phyloP scores from a whole-genome alignment of 2,329 filamentous ascomycete genomes.

The Aspergillus glaucus region DNA sequence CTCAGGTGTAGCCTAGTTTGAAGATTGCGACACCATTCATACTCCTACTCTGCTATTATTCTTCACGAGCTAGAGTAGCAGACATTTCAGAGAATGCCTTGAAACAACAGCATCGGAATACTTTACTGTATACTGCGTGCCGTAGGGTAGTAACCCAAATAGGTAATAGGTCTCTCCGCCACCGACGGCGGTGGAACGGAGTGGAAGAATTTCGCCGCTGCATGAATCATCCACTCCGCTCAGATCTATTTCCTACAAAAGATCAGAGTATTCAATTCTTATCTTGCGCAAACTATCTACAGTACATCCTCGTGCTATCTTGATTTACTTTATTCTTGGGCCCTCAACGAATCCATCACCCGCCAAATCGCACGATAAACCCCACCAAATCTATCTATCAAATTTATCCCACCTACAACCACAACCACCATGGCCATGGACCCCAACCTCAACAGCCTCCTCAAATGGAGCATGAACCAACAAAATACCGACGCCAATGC shows the following conservation, averaged over 20 bases:
- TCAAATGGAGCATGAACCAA: slow-evolving; percentile 71
- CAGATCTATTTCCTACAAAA: neutral
- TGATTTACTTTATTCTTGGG: too few relatives aligned
- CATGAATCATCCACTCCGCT: slow-evolving; percentile 19
- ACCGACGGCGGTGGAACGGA: slow-evolving; percentile 9
- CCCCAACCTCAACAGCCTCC: slow-evolving; percentile 65
- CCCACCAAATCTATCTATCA: too few relatives aligned
- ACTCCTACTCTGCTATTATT: too few relatives aligned
- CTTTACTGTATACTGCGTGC: too few relatives aligned
- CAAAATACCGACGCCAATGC: slow-evolving; percentile 37
- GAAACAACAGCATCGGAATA: too few relatives aligned
- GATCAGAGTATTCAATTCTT: neutral
- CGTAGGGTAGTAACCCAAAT: neutral
- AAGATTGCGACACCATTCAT: too few relatives aligned
- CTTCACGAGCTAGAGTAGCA: too few relatives aligned
- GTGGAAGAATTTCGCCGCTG: slow-evolving; percentile 19
- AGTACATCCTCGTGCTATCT: neutral
- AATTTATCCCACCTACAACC: neutral
- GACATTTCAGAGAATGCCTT: too few relatives aligned
- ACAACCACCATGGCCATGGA: slow-evolving; percentile 37
- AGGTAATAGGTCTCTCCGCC: neutral
- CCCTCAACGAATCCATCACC: neutral
- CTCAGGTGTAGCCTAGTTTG: too few relatives aligned
- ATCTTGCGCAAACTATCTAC: neutral
- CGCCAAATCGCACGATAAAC: neutral